Conservation (phyloP, 305 asterid species). For the Plantago rigida region DNA sequence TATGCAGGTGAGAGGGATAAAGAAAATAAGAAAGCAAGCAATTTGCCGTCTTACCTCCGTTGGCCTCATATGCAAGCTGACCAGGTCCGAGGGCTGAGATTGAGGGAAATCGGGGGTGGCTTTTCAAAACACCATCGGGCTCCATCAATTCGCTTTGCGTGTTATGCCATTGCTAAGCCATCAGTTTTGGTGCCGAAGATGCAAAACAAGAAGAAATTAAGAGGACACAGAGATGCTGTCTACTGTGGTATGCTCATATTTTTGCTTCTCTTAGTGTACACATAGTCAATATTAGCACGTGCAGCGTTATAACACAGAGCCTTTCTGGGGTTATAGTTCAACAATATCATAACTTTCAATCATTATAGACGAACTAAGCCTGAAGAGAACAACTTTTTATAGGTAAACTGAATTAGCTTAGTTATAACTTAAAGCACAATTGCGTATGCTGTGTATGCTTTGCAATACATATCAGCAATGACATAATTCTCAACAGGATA, state of each 20-base stretch:
- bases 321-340: no score
- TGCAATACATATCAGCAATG: no score
- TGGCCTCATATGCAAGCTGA: conserved; percentile 98
- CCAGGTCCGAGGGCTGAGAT: conserved; percentile 87
- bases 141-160: conserved; percentile 81
- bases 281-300: no score
- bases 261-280: no score
- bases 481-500: no score
- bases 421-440: no score
- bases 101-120: conserved; percentile 98
- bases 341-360: no score
- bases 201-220: conserved; percentile 76
- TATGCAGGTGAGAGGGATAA: conserved; percentile 60
- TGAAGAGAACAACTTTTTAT: no score
- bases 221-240: conserved; percentile 97
- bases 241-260: conserved; percentile 62
- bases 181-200: conserved; percentile 93
- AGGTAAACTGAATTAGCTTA: no score
- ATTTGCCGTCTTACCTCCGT: conserved; percentile 56
- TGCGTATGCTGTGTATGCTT: no score
- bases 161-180: conserved; percentile 95
- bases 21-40: conserved; percentile 44
- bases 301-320: no score
- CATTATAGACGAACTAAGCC: no score
- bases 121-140: conserved; percentile 90